phyloP scores from a whole-genome alignment of 2,329 filamentous ascomycete genomes.

The Calonectria pteridis region DNA sequence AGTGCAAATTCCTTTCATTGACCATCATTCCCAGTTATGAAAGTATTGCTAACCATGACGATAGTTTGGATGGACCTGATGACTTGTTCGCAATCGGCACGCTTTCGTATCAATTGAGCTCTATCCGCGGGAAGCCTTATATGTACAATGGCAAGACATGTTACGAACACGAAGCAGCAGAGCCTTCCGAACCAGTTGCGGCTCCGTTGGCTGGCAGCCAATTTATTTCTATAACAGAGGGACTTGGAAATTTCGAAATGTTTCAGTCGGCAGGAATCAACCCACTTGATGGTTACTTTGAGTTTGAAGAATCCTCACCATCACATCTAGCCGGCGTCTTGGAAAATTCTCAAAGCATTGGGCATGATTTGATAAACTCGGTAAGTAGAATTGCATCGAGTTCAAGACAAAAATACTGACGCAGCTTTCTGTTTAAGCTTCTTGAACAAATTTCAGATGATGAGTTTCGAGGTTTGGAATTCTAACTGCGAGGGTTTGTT shows the following conservation, averaged over 20 bases:
- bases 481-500: background rate
- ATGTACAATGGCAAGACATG: background rate
- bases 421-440: background rate
- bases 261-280: background rate
- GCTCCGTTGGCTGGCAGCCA: background rate
- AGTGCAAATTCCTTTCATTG: background rate
- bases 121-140: constrained; percentile 20
- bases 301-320: constrained; percentile 11
- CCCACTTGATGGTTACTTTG: constrained; percentile 24
- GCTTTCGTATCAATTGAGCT: background rate
- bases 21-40: too few species aligned
- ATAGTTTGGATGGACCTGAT: constrained; percentile 25
- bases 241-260: background rate
- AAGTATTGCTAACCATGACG: background rate
- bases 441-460: constrained; percentile 17
- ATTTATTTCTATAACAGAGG: background rate
- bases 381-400: background rate
- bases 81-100: constrained; percentile 23
- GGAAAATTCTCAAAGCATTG: background rate
- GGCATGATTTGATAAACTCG: constrained; percentile 18
- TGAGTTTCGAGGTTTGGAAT: background rate
- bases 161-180: background rate
- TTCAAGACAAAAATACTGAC: background rate
- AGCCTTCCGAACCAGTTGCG: background rate
- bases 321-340: background rate